Base-by-base conservation (phyloP, 1,284 basidiomycete species). In the Moesziomyces sp. region DNA sequence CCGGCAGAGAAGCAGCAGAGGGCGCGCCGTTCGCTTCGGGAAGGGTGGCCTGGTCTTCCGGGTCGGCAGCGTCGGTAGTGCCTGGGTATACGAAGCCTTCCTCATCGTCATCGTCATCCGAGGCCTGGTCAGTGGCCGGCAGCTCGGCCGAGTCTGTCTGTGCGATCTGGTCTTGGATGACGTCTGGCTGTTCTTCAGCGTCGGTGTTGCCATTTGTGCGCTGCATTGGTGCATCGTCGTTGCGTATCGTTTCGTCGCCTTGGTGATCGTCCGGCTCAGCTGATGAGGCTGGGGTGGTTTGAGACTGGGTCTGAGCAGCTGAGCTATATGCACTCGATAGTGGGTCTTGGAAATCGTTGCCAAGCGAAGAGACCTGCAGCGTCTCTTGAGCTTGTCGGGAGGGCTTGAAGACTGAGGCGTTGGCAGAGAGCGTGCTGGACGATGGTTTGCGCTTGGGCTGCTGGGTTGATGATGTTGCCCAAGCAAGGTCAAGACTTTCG, bases 61-160 rank as follows among this genome's bases (percentile, higher is more conserved):
- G 21, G 7, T 49, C 49, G 19, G 28, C 42, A 1, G 49, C 23
- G 24, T 35, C 33, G 8, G 19, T 28, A 11, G 46, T 21, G 30
- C 52, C 63, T 18, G 66, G 66, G 26, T 74, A 74, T 0, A 74
- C 62, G 33, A 74, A 74, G 21, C 21, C 53, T 9, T 60, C 58
- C 1, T 74, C 65, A 2, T 74, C 71, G 5, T 65, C 54, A 5
- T 48, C 44, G 18, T 38, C 61, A 14, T 55, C 52, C 23, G 18
- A 28, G 18, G 47, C 47, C 28, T 40, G 38, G 18, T 40, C 38
- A 18, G 18, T 18, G 38, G 38, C 38, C 14, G 14, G 16, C 16
- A 40, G 38, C 16, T 48, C 28, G 16, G 47, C 14, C 21, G 47
- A 11, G 8, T 52, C 14, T 24, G 35, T 40, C 8, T 48, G n/a